Base-by-base conservation (phyloP, 805 yeast species). In the Candida incommunis region DNA sequence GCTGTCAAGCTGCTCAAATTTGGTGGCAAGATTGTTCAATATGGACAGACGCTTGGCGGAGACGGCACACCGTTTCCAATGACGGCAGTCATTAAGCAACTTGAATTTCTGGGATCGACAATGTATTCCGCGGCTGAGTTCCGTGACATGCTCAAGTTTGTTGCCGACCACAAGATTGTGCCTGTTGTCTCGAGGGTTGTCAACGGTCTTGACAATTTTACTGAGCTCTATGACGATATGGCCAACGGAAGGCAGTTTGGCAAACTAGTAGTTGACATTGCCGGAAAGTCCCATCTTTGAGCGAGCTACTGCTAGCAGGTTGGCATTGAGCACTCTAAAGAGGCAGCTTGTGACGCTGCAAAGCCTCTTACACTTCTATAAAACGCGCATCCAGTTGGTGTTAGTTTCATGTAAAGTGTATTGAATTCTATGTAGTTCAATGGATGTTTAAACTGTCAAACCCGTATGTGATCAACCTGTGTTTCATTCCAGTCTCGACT, bases 31-130 rank as follows among this genome's bases (percentile, higher is more conserved):
- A 45, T 46, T 16, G 53, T 51, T n/a, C 20, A 40, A 22, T 51
- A 50, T 29, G 54, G 54, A 2, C 51, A 51, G 54, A 51, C 54
- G 3, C 41, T 44, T 2, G 49, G 46, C 26, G 37, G 37, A 9
- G 50, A 52, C 22, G 24, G 31, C 22, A 31, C 51, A 16, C 41
- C 40, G 13, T 26, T 40, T 29, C 42, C 50, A 3, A 51, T 51
- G 54, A 48, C 34, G 3, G 49, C 51, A 7, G 54, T 48, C 9
- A 41, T 51, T 25, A 41, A 48, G 41, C 45, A 51, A 24, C 23
- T 52, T 40, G 48, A 48, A 27, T 22, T 50, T n/a, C 44, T 43
- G n/a, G 50, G 53, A 22, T 29, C 49, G 22, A 42, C 49, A 4
- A 45, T 50, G 46, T 47, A 51, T 16, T 41, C 47, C 13, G 37